Conservation (phyloP, 2,329 filamentous ascomycete species). For the Juglanconis oblonga region DNA sequence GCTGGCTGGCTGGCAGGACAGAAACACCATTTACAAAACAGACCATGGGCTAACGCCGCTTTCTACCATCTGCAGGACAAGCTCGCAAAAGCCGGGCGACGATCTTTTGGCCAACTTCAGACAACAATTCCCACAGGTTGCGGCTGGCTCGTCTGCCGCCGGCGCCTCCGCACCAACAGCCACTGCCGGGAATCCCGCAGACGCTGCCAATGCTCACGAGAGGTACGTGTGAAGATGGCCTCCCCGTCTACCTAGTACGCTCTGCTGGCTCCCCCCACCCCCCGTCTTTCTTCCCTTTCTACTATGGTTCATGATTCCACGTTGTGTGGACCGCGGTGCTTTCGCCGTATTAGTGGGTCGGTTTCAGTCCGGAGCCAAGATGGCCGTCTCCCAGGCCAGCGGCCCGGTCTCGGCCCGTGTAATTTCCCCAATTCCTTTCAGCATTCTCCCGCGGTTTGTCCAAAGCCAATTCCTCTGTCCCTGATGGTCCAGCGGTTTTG, state of each 20-base stretch:
- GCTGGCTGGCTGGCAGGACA: too few relatives aligned
- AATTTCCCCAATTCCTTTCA: neutral
- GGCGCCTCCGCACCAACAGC: conserved; percentile 35
- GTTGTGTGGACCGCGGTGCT: neutral
- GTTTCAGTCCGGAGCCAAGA: conserved; percentile 4
- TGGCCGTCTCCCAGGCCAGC: neutral
- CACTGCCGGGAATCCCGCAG: conserved; percentile 30
- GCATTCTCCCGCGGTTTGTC: neutral
- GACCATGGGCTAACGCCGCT: conserved; percentile 1
- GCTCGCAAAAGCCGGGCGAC: conserved; percentile 80
- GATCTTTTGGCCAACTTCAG: conserved; percentile 83
- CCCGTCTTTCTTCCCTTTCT: neutral
- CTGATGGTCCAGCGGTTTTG: too few relatives aligned
- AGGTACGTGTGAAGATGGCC: conserved; percentile 25
- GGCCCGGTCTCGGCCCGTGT: neutral
- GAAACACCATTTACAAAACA: too few relatives aligned
- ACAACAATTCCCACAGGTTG: conserved; percentile 72
- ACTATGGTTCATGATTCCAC: too few relatives aligned
- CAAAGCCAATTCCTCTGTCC: too few relatives aligned
- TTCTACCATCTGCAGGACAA: conserved; percentile 51
- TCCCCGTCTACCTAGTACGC: neutral
- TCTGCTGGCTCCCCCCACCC: too few relatives aligned
- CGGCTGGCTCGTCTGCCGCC: conserved; percentile 44
- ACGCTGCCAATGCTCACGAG: conserved; percentile 28
- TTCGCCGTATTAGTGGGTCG: neutral